These are phyloP conservation scores for Pichia sp. DNA, from an alignment of 1,139 yeast genomes.

Conservation along the genomic window DNA sequence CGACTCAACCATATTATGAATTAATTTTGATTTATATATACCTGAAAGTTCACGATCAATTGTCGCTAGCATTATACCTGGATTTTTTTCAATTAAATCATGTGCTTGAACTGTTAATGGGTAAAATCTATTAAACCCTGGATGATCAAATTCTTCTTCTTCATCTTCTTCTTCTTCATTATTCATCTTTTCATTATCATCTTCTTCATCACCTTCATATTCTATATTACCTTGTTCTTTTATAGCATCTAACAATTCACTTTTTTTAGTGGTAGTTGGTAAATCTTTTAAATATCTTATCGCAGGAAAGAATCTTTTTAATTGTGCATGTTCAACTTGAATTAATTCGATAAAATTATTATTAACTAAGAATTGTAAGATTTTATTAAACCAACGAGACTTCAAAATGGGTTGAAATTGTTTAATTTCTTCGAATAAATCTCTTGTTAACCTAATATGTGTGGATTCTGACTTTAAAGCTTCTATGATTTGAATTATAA, in stretches of 20 bases:
- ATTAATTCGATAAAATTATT: constrained; percentile 19
- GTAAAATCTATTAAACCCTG: constrained; percentile 36
- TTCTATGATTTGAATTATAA: constrained; percentile 37
- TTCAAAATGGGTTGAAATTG: constrained; percentile 30
- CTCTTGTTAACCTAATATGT: constrained; percentile 48
- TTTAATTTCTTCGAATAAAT: constrained; percentile 58
- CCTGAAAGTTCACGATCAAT: constrained; percentile 50
- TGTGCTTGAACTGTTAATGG: constrained; percentile 62
- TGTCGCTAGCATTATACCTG: constrained; percentile 56
- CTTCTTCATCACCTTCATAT: constrained; percentile 29
- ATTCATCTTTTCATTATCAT: constrained; percentile 9
- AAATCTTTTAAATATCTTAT: constrained; percentile 21
- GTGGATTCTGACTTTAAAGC: constrained; percentile 57
- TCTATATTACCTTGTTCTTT: constrained; percentile 11
- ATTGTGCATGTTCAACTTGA: constrained; percentile 21
- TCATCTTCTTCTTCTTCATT: constrained; percentile 33
- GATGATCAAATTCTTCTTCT: constrained; percentile 31
- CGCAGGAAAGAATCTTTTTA: constrained; percentile 21
- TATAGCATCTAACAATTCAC: constrained; percentile 11
- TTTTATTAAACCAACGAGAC: constrained; percentile 13
- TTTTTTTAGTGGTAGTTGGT: constrained; percentile 30
- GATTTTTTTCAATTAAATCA: constrained; percentile 34
- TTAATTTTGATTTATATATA: constrained; percentile 5
- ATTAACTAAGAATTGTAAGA: constrained; percentile 11
- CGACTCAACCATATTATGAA: constrained; percentile 11